Evolutionary conservation across 2,329 filamentous ascomycete genomes (phyloP), one percentile per base, ranked within the genome.

Genomic region (Bisporella sp.): DNA sequence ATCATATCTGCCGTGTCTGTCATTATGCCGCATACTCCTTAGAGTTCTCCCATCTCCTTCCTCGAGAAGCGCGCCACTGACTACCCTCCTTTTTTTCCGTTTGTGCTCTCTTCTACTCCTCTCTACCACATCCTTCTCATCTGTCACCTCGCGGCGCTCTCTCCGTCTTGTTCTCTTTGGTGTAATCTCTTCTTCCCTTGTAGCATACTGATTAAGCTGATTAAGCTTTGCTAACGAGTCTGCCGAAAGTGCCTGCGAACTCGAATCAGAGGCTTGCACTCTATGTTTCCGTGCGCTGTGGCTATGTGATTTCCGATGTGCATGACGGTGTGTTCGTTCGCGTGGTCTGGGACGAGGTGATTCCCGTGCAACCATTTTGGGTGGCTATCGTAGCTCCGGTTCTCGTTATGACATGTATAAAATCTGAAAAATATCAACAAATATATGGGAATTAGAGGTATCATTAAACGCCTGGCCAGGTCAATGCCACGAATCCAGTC

Each of bases 31-130:
- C 68, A 66, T 76, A 69, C 66, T 78, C 74, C 61, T 75, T 68
- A 62, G 71, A 65, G 60, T 75, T 71, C 61, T 77, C 62, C 68
- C 68, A 72, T 72, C 72, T 0, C 84, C 85, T 64, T 89, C 85
- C 61, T 89, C 85, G 58, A 86, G 70, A 13, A 85, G 69, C 0
- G 82, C 82, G 21, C 84, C 85, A 55, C 85, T 89, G 21, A 85
- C 82, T n/a, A 87, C 73, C 54, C 85, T 72, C 50, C 74, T 75
- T 62, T 74, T 76, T 48, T 59, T 61, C 45, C 54, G 57, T 33
- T 64, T 64, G 47, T 62, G 56, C 32, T 60, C 42, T 49, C 56
- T 59, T 45, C 56, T 59, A 35, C 49, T 48, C 35, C 54, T 56
- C 35, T 64, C 59, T 29, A 57, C 57, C 7, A 60, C 54, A 8